Evolutionary conservation across 768 basidiomycete genomes (phyloP), one percentile per base, ranked within the genome.

Genomic region (Amanita jacksonii): DNA sequence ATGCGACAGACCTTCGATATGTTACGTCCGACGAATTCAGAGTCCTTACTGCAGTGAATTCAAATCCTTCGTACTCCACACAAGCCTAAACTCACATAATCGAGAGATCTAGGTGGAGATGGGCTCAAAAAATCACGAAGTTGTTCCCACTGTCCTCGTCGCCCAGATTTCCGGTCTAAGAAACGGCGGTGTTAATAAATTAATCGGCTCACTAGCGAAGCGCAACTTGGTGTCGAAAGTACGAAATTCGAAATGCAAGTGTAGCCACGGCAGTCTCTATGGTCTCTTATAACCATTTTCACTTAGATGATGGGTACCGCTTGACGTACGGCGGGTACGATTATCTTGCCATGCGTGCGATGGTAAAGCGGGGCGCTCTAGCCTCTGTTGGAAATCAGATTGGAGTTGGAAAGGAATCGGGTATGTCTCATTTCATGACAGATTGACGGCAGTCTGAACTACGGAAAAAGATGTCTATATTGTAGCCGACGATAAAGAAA

Each of bases 291-390:
- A 42, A 20, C n/a, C 36, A n/a, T n/a, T 16, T 24, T 15, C 48
- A 19, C 33, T 41, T 52, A 98, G 94, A 99, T 62, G 96, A 99
- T 54, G 96, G 96, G 12, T 98, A 94, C 61, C 77, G 96, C 33
- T 60, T 99, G 51, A 98, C 96, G 3, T 99, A 99, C 57, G 96
- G 96, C 27, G 96, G 96, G n/a, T 92, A 96, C 51, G 96, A 99
- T 55, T 98, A 81, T 59, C 73, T 99, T 19, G 90, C 96, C 18
- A 86, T 98, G 72, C 77, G 91, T 25, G 85, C 96, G 2, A 68
- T 98, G 60, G 91, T 88, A 1, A 91, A 92, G 59, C 68, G 94
- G 43, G 88, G 90, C 45, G 78, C 87, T 0, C 74, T 99, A 65
- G 68, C 83, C 52, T 88, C 89, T 18, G 89, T 99, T 24, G 96